phyloP scores from a whole-genome alignment of 1,139 yeast species.

The Taphrina deformans region DNA sequence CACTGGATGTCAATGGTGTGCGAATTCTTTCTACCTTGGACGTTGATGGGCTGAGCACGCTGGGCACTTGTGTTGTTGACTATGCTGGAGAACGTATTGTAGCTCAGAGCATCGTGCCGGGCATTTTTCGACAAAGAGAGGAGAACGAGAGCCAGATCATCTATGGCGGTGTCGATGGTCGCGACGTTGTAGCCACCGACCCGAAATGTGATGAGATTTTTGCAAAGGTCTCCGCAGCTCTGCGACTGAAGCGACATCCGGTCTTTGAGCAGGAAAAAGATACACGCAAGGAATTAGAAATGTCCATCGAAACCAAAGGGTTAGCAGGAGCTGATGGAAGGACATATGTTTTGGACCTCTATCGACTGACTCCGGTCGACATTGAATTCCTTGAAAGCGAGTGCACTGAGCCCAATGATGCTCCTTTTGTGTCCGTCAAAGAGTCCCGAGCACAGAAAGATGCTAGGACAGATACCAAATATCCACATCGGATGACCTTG shows the following conservation, averaged over 20 bases:
- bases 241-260: constrained; percentile 73
- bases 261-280: constrained; percentile 52
- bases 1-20: constrained; percentile 75
- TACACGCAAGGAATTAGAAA: constrained; percentile 51
- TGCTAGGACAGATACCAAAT: constrained; percentile 50
- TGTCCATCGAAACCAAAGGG: constrained; percentile 83
- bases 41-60: constrained; percentile 61
- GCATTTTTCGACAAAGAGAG: constrained; percentile 63
- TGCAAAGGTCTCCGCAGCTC: constrained; percentile 64
- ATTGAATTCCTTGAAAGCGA: constrained; percentile 63
- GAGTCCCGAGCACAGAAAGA: constrained; percentile 44
- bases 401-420: constrained; percentile 11
- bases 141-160: constrained; percentile 55
- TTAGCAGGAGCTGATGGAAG: constrained; percentile 82
- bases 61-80: constrained; percentile 82
- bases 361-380: constrained; percentile 82
- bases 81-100: constrained; percentile 83
- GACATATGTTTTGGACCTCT: constrained; percentile 77
- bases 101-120: constrained; percentile 98
- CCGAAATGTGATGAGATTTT: constrained; percentile 58
- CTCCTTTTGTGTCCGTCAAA: constrained; percentile 3
- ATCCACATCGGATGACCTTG: constrained; percentile 79
- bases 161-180: constrained; percentile 74
- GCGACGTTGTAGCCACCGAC: constrained; percentile 52
- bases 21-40: constrained; percentile 69